Evolutionary conservation across 768 basidiomycete species (phyloP), one percentile per base, ranked within the genome.

Genomic region (Rhizopogon roseolus): DNA sequence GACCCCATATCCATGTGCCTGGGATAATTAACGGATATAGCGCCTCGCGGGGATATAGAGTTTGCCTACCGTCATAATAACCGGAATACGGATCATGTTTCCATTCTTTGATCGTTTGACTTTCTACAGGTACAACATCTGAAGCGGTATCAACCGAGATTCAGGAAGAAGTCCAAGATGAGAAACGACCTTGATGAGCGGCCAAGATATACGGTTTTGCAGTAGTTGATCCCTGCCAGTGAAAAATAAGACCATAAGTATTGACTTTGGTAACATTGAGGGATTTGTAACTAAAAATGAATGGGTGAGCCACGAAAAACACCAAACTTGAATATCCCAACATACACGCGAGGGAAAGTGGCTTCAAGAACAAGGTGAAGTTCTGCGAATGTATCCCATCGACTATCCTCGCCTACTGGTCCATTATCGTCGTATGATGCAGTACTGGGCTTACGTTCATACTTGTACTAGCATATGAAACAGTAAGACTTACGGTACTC

Each of bases 1-100:
- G 76, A 6, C 90, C 90, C 88, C 88, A 91, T 16, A 93, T 74
- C 55, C 74, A 78, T 49, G 79, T 70, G n/a, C 78, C 80, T 72
- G 49, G n/a, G 11, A 14, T n/a, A 6, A 46, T 13, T 5, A 13
- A 42, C 16, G 34, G 6, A 5, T 8, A 36, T 17, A 45, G 19
- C 10, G 2, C 34, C 16, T 36, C 19, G 14, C 19, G 46, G 34
- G 36, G 19, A 25, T 34, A 13, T 11, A 25, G 11, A 55, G 2
- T 16, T 27, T 25, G 27, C 49, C 11, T 42, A 76, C 80, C 80
- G 55, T 83, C 81, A 59, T 73, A 81, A 53, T 73, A 63, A 0
- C 85, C 85, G 34, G 81, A 82, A 62, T 79, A 87, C 0, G 84
- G 81, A 3, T 80, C 80, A 53, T 81, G 65, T 1, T 62, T 73